Conservation (phyloP, 345 rosid genomes). For the Eucalyptus victrix region DNA sequence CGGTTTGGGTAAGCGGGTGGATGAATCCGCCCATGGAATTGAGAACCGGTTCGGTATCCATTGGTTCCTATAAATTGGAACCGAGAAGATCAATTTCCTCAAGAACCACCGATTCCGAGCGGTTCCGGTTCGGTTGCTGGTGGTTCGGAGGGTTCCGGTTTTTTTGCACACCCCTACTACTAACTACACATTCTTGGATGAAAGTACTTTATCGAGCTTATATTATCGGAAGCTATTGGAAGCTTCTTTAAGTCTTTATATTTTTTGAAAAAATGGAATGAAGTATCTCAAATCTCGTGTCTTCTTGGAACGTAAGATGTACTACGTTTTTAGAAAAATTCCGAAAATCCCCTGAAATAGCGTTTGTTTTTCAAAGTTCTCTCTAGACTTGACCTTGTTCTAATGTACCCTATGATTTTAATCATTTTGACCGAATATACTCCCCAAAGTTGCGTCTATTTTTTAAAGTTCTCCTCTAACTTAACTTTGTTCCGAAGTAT, state of each 20-base stretch:
- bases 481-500: background rate
- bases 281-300: background rate
- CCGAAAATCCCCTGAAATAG: background rate
- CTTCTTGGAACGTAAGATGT: background rate
- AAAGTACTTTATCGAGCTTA: background rate
- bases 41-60: rapidly evolving
- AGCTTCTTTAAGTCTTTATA: background rate
- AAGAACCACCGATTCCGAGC: too few relatives aligned
- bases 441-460: background rate
- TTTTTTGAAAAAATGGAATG: background rate
- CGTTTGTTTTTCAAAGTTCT: background rate
- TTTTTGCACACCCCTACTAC: too few relatives aligned
- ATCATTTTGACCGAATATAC: background rate
- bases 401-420: background rate
- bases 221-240: background rate
- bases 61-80: too few relatives aligned
- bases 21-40: too few relatives aligned
- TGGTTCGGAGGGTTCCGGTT: rapidly evolving
- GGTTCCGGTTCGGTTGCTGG: rapidly evolving
- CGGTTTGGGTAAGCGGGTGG: rapidly evolving
- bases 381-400: background rate
- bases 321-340: background rate
- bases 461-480: background rate
- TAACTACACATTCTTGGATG: background rate
- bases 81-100: too few relatives aligned